phyloP scores from a whole-genome alignment of 495 filamentous ascomycete genomes.

The Elaphomyces granulatus region DNA sequence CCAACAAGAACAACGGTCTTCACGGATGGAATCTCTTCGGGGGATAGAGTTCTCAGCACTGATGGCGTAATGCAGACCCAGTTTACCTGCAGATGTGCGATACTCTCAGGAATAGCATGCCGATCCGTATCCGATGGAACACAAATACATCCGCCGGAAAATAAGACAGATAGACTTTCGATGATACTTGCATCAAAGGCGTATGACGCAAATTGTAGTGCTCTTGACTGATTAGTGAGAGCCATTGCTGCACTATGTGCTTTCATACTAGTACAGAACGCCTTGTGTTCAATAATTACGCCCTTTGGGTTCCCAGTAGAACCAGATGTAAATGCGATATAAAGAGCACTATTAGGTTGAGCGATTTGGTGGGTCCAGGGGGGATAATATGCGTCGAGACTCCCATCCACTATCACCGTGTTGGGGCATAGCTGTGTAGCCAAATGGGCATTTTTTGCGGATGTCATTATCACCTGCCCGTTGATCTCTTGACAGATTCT shows the following conservation, averaged over 20 bases:
- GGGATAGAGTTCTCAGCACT: slow-evolving; percentile 11
- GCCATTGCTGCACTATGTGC: slow-evolving; percentile 1
- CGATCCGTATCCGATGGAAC: slow-evolving; percentile 22
- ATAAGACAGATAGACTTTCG: slow-evolving; percentile 40
- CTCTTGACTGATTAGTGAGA: slow-evolving; percentile 14
- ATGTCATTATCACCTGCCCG: slow-evolving; percentile 12
- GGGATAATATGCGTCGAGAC: slow-evolving; percentile 2
- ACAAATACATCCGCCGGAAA: slow-evolving; percentile 23
- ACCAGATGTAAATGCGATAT: slow-evolving; percentile 26
- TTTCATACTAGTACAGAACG: slow-evolving; percentile 10
- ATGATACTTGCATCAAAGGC: slow-evolving; percentile 41
- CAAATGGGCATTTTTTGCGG: slow-evolving; percentile 1
- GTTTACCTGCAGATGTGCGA: slow-evolving; percentile 11
- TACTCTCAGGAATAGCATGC: slow-evolving; percentile 13
- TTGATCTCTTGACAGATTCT: slow-evolving; percentile 10
- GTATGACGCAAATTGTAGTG: slow-evolving; percentile 46
- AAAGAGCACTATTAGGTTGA: slow-evolving; percentile 1
- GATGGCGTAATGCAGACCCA: slow-evolving; percentile 17
- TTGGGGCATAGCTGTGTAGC: slow-evolving; percentile 14
- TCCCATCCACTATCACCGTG: slow-evolving; percentile 21
- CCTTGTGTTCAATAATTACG: slow-evolving; percentile 25
- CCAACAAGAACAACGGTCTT: slow-evolving; percentile 14
- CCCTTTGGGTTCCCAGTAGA: slow-evolving; percentile 30
- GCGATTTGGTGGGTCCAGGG: slow-evolving; percentile 10
- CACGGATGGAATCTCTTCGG: slow-evolving; percentile 10